phyloP scores from a whole-genome alignment of 257 asterid species.

The Solanum sejunctum region DNA sequence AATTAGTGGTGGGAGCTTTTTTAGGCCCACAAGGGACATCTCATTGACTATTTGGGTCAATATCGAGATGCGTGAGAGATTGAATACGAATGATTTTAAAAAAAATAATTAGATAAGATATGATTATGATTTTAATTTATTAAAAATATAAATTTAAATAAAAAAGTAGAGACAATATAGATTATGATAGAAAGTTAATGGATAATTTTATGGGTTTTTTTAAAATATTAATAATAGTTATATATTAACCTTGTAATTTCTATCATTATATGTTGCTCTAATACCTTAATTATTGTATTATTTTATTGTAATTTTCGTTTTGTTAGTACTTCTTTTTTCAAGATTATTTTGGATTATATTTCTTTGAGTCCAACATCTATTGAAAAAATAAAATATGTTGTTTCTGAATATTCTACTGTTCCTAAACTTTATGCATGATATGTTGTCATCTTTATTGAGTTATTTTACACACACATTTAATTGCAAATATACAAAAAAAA shows the following conservation, averaged over 20 bases:
- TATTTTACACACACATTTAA: no score
- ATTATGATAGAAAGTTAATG: background rate
- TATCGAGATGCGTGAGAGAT: background rate
- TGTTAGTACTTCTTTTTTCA: background rate
- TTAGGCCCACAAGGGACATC: background rate
- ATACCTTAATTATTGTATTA: background rate
- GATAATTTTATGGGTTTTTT: background rate
- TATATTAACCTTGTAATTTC: no score
- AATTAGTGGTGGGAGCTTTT: background rate
- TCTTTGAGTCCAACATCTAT: no score
- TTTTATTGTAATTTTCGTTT: background rate
- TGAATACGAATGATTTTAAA: fast-evolving
- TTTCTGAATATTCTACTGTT: no score
- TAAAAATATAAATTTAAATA: fast-evolving
- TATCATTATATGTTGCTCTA: background rate
- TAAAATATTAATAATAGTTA: no score
- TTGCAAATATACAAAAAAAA: no score
- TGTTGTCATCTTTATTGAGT: no score
- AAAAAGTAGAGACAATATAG: fast-evolving
- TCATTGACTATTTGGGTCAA: background rate
- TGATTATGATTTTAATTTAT: background rate
- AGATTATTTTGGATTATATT: no score
- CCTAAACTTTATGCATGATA: no score
- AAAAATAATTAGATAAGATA: fast-evolving
- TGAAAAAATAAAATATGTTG: no score